phyloP scores from a whole-genome alignment of 2,329 filamentous ascomycete genomes.

The Apiospora arundinis region DNA sequence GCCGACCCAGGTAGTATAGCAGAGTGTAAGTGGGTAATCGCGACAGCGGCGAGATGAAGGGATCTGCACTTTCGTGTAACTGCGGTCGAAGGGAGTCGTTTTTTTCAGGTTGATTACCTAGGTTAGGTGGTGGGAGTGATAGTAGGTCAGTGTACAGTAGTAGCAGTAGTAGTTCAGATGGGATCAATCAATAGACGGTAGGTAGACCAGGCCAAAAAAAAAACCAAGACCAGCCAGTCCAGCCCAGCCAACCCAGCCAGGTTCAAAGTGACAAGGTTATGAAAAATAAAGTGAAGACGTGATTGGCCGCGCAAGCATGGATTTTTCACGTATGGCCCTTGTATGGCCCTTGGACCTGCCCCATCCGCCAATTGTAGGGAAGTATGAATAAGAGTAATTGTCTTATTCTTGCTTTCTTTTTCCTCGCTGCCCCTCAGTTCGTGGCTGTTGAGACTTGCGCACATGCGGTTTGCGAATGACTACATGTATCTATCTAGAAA shows the following conservation, averaged over 20 bases:
- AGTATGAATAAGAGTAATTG: constrained; percentile 9
- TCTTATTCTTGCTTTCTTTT: neutral
- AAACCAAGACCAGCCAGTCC: constrained; percentile 5
- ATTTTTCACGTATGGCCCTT: neutral
- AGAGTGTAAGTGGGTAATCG: neutral
- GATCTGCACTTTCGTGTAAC: constrained; percentile 5
- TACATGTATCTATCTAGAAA: neutral
- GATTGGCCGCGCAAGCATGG: constrained; percentile 14
- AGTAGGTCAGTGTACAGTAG: neutral
- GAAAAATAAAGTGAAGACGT: constrained; percentile 12
- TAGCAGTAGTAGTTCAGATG: neutral
- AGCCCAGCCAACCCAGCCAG: no score
- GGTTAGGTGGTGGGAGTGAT: constrained; percentile 16
- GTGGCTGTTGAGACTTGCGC: neutral
- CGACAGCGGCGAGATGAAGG: neutral
- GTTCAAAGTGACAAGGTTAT: constrained; percentile 12
- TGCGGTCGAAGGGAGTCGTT: constrained; percentile 16
- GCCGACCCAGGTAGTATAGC: neutral
- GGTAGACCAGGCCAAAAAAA: neutral
- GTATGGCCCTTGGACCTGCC: neutral
- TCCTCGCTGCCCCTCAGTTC: constrained; percentile 2
- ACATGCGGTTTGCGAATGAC: neutral
- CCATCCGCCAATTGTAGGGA: constrained; percentile 6
- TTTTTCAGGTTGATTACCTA: neutral
- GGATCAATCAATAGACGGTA: neutral